Evolutionary conservation across 2,329 filamentous ascomycete genomes (phyloP), one percentile per base, ranked within the genome.

Genomic region (Fusarium tanahbumbuense): DNA sequence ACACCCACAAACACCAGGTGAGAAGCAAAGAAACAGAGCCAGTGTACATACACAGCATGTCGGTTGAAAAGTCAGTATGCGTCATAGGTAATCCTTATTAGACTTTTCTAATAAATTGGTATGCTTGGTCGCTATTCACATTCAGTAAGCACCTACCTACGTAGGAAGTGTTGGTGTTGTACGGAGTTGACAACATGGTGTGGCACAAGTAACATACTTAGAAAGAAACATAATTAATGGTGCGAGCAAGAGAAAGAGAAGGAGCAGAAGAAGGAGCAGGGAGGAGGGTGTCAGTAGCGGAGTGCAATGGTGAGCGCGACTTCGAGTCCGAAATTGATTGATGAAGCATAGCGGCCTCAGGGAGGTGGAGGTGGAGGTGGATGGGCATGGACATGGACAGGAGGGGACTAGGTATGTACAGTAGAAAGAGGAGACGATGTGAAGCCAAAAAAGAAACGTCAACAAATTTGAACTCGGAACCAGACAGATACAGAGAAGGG

Each of bases 231-330:
- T 67, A 58, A 66, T 52, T 67, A 58, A 66, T 52, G 56, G 53
- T 48, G 50, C 46, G 56, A 53, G 58, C 56, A 70, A 23, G 20
- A 44, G 41, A 23, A 70, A 23, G 20, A 44, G 41, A 23, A 70
- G 16, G 20, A 44, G 9, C 13, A 44, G 41, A 16, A 44, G 49
- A 16, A 41, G 18, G 57, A 53, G 55, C 62, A 71, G 67, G 70
- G 72, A 73, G 70, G 71, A 74, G 72, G 73, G 73, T 75, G 70
- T 56, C 62, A 63, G 73, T 74, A 75, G 68, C 46, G 73, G 70
- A 74, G 64, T 46, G 50, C 62, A 25, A 52, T 62, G 62, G 40
- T 60, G 66, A 68, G 62, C 60, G 56, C 65, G 66, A 69, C 69
- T 66, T 54, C 61, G 70, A 65, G 70, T 61, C 70, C 60, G 67